Percentiles rank a stretch among this genome's conserved stretches.
Evolutionary conservation across 805 yeast genomes (phyloP).

Genomic region (Saccharomycopsis lassenensis): DNA sequence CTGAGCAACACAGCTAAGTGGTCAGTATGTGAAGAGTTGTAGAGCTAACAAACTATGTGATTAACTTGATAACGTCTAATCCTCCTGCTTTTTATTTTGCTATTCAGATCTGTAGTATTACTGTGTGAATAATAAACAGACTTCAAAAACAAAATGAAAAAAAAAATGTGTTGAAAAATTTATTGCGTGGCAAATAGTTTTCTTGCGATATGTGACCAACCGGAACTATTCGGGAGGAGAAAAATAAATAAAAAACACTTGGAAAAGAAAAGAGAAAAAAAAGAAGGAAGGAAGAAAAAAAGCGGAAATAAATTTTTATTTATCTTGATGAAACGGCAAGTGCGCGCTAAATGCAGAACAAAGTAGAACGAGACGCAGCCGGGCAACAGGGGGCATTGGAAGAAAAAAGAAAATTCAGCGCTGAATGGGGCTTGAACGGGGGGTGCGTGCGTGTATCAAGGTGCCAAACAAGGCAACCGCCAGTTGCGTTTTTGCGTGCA

Average conservation of each 20-base stretch:
- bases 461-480: no score
- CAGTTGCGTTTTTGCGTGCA: no score
- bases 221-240: not conserved
- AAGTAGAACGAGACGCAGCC: no score
- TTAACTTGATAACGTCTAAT: no score
- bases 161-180: not conserved
- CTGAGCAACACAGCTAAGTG: constrained; percentile 31
- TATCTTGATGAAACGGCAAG: no score
- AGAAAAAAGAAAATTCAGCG: no score
- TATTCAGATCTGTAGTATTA: not conserved
- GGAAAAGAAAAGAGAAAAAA: not conserved
- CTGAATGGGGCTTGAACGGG: no score
- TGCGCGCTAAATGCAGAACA: no score
- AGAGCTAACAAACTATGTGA: no score
- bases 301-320: not conserved
- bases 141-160: not conserved
- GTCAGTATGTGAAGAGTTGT: constrained; percentile 23
- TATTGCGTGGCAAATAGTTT: not conserved
- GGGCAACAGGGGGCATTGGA: no score
- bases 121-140: not conserved
- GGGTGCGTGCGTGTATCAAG: no score
- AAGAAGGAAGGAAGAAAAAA: not conserved
- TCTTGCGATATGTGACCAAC: not conserved
- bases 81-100: not conserved
- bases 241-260: not conserved